Base-by-base conservation (phyloP, 2,329 filamentous ascomycete genomes). In the Fusarium sp. region DNA sequence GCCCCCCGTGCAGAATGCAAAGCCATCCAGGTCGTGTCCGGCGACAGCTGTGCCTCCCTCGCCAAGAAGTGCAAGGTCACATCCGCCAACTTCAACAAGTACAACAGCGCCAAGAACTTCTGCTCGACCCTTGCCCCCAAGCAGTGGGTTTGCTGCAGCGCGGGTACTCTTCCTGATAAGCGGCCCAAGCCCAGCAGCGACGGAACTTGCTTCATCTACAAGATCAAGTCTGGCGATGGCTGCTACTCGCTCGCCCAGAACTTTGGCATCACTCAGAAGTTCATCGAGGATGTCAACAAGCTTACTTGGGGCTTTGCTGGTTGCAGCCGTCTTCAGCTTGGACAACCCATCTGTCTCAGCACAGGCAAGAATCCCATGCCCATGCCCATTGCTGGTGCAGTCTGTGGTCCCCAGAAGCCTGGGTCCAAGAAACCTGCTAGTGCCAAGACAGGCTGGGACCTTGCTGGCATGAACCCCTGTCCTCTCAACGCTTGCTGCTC, bases 391-490 rank as follows among this genome's bases (percentile, higher is more conserved):
- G 24, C 69, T 3, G 70, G 72, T 10, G 72, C 75, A 4, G 60
- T 72, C 0, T 79, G 77, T 13, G 76, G 77, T 1, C 77, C 77
- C 1, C 70, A 73, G 46, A 69, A 69, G 34, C 66, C 70, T 4
- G 73, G 70, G 7, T 73, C 75, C 0, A 49, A 42, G 10, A 61
- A 58, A n/a, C 72, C 72, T 0, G 13, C 67, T 0, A 65, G 72
- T 11, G 53, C 62, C 1, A 75, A 73, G n/a, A 74, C 65, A 12
- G 32, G 53, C 1, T 57, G 39, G 70, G 70, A 69, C 45, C 67
- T 82, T 4, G 60, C 72, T 1, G 64, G 70, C 8, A 67, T 84
- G 6, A 85, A 83, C 57, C 78, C 75, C 0, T 85, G 82, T 56
- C 78, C 78, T 0, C 69, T 81, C 0, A 79, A 79, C 25, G 75